Base-by-base conservation (phyloP, 2,329 filamentous ascomycete genomes). In the Penicillium frequentans region DNA sequence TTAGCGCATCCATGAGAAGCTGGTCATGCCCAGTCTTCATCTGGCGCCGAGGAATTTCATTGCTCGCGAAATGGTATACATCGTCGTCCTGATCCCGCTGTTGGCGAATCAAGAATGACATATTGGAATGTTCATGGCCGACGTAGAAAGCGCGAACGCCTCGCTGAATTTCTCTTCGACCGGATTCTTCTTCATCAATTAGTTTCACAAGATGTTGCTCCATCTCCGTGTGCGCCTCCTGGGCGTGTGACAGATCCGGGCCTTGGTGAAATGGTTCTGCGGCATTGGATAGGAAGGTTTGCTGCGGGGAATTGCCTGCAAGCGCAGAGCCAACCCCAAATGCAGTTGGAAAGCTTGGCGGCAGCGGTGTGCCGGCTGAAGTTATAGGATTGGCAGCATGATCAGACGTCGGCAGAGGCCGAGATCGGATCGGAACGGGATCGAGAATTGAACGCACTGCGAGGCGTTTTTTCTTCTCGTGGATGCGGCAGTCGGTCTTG, bases 41-140 rank as follows among this genome's bases (percentile, higher is more conserved):
- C 54, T 75, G 77, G 53, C 63, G 78, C 59, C 66, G 77, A 49
- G 71, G 75, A 52, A 77, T 79, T 68, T 76, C 70, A 60, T 77
- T 77, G 44, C 74, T 73, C 5, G 76, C 73, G 59, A 77, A 78
- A 61, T 79, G 76, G 54, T 76, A 75, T 63, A 80, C 61, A 60
- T 75, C 70, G 44, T 75, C 73, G 56, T 76, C 73, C 55, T 70
- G 70, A 35, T 75, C 73, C 65, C 77, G 68, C 57, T 80, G 78
- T 58, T 83, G 81, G 13, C 80, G 79, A 27, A 84, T 77, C 43
- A 84, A 70, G 60, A 83, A 83, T 54, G 82, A 82, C 62, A 84
- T 75, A 57, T 84, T 84, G 33, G 82, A 84, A 57, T 82, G 77
- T 59, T 83, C 81, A 54, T 81, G 80, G 7, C 82, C 82, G 45